Evolutionary conservation across 148 eudicot species (phyloP).

Genomic region (Cornus kousa): DNA sequence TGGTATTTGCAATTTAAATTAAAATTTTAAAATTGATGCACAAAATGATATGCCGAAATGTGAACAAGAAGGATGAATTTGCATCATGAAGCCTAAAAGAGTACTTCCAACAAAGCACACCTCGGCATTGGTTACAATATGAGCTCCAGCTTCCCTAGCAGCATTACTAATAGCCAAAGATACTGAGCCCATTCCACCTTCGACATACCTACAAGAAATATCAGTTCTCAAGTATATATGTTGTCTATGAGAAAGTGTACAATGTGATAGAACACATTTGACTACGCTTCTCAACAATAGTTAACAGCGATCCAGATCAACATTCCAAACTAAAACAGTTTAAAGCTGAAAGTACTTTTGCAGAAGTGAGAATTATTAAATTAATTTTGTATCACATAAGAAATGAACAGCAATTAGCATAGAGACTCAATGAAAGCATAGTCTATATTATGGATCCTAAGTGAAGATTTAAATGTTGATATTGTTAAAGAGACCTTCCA

Average conservation of each 20-base stretch:
- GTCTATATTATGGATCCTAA: too few species aligned
- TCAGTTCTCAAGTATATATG: conserved; percentile 12
- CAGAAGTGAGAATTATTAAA: background rate
- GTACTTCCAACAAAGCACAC: background rate
- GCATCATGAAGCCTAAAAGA: conserved; percentile 4
- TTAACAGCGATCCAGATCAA: conserved; percentile 1
- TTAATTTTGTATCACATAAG: background rate
- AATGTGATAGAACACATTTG: background rate
- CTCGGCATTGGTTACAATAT: conserved; percentile 39
- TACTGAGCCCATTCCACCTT: conserved; percentile 76
- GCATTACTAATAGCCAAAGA: conserved; percentile 57
- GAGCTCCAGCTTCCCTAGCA: conserved; percentile 68
- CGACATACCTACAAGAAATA: conserved; percentile 41
- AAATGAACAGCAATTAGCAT: background rate
- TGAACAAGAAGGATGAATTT: background rate
- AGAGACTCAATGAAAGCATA: background rate
- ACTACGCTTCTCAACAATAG: background rate
- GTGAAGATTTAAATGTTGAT: background rate
- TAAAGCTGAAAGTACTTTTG: background rate
- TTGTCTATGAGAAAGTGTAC: background rate
- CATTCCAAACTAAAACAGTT: background rate
- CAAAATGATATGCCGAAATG: background rate
- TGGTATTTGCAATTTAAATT: background rate
- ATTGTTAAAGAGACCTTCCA: background rate
- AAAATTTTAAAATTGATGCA: conserved; percentile 5